Evolutionary conservation across 129 eudicot genomes (phyloP).

Genomic region (Artemisia argyi): DNA sequence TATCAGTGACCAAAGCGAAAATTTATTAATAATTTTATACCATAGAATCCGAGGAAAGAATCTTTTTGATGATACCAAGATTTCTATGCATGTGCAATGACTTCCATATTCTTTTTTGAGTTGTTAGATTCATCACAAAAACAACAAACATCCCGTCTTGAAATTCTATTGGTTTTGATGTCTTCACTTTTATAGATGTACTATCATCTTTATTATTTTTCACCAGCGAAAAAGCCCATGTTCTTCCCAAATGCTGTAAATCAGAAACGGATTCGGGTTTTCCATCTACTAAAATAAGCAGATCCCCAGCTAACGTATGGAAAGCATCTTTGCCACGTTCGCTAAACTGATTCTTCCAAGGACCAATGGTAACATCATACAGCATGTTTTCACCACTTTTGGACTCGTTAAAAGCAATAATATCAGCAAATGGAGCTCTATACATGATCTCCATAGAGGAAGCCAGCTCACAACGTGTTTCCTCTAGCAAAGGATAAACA

Average conservation of each 20-base stretch:
- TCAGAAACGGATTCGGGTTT: constrained; percentile 41
- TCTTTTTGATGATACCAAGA: constrained; percentile 36
- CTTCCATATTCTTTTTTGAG: constrained; percentile 62
- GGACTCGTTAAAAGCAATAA: background rate
- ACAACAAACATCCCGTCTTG: constrained; percentile 42
- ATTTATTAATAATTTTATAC: constrained; percentile 20
- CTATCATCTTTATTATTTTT: constrained; percentile 9
- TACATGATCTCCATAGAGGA: constrained; percentile 43
- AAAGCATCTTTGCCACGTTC: constrained; percentile 55
- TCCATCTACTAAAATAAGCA: constrained; percentile 35
- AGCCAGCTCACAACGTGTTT: constrained; percentile 49
- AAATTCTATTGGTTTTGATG: constrained; percentile 28
- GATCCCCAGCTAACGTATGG: constrained; percentile 67
- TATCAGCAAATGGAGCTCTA: constrained; percentile 58
- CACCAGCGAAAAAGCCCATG: constrained; percentile 46
- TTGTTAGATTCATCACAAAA: constrained; percentile 46
- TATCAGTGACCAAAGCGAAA: too few relatives aligned
- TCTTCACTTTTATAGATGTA: constrained; percentile 28
- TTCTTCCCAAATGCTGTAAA: constrained; percentile 32
- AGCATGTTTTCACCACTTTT: background rate
- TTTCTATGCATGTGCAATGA: constrained; percentile 46
- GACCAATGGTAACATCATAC: constrained; percentile 45
- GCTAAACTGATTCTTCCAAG: constrained; percentile 52
- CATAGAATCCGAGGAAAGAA: constrained; percentile 31
- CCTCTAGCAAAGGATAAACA: constrained; percentile 53